Base-by-base conservation (phyloP, 2,329 filamentous ascomycete genomes). In the Bipolaris victoriae region DNA sequence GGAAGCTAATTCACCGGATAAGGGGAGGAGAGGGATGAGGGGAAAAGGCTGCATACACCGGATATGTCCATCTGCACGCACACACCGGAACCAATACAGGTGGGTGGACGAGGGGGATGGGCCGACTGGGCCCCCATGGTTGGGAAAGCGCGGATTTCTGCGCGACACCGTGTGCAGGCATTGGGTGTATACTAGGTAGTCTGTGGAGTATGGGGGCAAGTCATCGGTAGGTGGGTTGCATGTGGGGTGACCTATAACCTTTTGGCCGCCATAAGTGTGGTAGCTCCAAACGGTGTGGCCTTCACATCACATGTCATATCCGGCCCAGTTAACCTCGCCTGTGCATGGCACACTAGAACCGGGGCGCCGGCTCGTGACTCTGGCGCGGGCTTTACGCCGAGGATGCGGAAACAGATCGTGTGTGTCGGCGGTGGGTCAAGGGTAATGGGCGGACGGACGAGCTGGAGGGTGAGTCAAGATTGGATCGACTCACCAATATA, bases 301-400 rank as follows among this genome's bases (percentile, higher is more conserved):
- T 35, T 46, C 43, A 46, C 29, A 46, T 46, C 43, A 46, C 43
- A 46, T 46, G 43, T 46, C 43, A 46, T 33, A 24, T 22, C 22
- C 7, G 15, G n/a, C n/a, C 35, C 35, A 36, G 35, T 20, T 11
- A 5, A 41, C 39, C 39, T 41, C 39, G 39, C 39, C 33, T 31
- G 26, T 29, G 43, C 26, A 35, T 18, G 26, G 43, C 29, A 10
- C 29, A 16, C 43, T 31, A 13, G 9, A 31, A 46, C 43, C 26
- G 43, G 43, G 43, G 29, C 26, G 26, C 26, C 43, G 43, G 43
- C 43, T 46, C 43, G 43, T 46, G 43, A 46, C 43, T 46, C 16
- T 24, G 43, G 33, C 43, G 26, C 43, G 29, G 26, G 15, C 24
- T 20, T 20, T 20, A 9, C 43, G 43, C 43, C 43, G 43, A 46